A percentile compares a stretch with the other conserved stretches of the same genome.
These are phyloP conservation scores for Coemansia sp. DNA, from an alignment of 192 early-diverging fungal species.

Conservation along the genomic window DNA sequence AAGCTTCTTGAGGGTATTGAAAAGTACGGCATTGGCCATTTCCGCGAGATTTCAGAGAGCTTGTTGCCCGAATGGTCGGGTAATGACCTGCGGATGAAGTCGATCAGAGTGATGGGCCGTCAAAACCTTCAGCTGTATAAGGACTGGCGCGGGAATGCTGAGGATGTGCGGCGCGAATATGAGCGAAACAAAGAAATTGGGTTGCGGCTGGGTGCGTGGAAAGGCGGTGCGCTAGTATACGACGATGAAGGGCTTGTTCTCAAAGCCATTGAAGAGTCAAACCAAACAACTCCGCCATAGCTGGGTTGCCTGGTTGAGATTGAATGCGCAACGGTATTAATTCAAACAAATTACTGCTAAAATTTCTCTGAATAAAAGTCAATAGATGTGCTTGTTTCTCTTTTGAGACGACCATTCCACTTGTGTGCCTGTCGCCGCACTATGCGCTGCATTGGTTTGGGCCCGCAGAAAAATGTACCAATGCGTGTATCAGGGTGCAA, in stretches of 20 bases:
- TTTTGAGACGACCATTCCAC: conserved; percentile 32
- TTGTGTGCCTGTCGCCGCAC: conserved; percentile 53
- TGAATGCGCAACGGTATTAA: background rate
- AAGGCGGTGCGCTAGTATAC: conserved; percentile 73
- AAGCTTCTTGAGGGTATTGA: conserved; percentile 79
- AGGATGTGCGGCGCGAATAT: conserved; percentile 69
- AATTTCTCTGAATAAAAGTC: conserved; percentile 34
- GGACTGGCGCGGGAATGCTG: conserved; percentile 77
- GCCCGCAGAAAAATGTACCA: conserved; percentile 86
- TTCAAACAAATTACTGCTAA: background rate
- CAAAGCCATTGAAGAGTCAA: conserved; percentile 55
- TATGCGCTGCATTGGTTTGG: conserved; percentile 63
- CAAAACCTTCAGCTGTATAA: conserved; percentile 86
- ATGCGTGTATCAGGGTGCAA: conserved; percentile 64
- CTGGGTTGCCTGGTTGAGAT: no score
- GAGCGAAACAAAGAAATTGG: conserved; percentile 82
- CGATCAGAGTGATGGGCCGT: conserved; percentile 80
- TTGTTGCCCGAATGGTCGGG: conserved; percentile 71
- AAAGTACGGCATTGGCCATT: conserved; percentile 83
- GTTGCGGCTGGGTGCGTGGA: conserved; percentile 72
- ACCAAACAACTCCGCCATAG: conserved; percentile 31
- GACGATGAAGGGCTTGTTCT: conserved; percentile 80
- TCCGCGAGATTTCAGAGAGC: conserved; percentile 79
- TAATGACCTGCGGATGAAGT: conserved; percentile 82
- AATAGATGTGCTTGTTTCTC: conserved; percentile 17